Evolutionary conservation across 768 basidiomycete genomes (phyloP).

Genomic region (Lentinula raphanica): DNA sequence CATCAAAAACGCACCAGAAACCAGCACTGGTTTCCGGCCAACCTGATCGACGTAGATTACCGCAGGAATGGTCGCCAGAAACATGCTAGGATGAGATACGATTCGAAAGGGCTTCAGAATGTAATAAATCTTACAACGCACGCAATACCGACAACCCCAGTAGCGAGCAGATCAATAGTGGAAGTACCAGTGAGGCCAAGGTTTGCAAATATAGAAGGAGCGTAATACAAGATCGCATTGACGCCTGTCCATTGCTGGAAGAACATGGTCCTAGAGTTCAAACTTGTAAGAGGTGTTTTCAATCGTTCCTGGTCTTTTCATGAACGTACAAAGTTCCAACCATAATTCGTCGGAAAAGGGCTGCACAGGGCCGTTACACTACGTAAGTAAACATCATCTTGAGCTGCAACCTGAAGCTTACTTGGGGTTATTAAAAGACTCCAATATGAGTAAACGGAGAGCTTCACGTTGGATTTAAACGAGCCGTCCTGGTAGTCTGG

Average conservation of each 20-base stretch:
- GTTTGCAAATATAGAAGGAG: slow-evolving; percentile 56
- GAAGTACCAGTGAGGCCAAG: slow-evolving; percentile 63
- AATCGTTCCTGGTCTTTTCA: not conserved
- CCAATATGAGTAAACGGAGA: slow-evolving; percentile 55
- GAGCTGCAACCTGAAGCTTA: slow-evolving; percentile 14
- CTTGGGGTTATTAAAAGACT: slow-evolving; percentile 53
- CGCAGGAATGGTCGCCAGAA: slow-evolving; percentile 73
- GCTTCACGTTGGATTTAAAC: slow-evolving; percentile 51
- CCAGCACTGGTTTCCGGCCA: slow-evolving; percentile 68
- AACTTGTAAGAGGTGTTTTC: not conserved
- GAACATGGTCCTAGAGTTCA: slow-evolving; percentile 52
- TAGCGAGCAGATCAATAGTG: slow-evolving; percentile 46
- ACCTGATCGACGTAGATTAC: slow-evolving; percentile 77
- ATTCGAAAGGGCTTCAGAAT: too few species aligned
- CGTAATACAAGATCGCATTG: slow-evolving; percentile 74
- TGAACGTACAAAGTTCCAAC: slow-evolving; percentile 49
- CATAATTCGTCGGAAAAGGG: slow-evolving; percentile 56
- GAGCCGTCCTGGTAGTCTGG: slow-evolving; percentile 63
- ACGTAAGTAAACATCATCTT: not conserved
- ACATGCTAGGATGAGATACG: too few species aligned
- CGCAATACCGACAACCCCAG: slow-evolving; percentile 77
- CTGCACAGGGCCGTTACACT: slow-evolving; percentile 24
- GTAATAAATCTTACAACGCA: too few species aligned
- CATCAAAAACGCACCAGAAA: slow-evolving; percentile 75
- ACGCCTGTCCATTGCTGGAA: slow-evolving; percentile 85